Evolutionary conservation across 2,329 filamentous ascomycete species (phyloP).

Genomic region (Cadophora sp.): DNA sequence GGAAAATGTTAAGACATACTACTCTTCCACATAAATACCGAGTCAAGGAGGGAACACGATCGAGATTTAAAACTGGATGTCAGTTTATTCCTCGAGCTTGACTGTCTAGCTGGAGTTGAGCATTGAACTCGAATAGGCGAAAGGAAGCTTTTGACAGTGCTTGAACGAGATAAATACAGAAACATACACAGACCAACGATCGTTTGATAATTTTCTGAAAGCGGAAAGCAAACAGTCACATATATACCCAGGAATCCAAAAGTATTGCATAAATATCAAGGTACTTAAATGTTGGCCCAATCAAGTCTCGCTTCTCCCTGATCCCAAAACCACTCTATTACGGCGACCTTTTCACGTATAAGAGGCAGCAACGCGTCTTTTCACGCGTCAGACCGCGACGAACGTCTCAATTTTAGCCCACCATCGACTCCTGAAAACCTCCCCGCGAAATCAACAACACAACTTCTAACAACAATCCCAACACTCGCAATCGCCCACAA

Average conservation of each 20-base stretch:
- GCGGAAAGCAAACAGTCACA: too few species aligned
- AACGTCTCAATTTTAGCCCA: conserved; percentile 29
- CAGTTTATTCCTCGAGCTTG: background rate
- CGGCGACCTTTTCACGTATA: conserved; percentile 27
- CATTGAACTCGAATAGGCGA: background rate
- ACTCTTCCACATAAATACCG: too few species aligned
- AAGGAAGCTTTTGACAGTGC: background rate
- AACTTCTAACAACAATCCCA: conserved; percentile 23
- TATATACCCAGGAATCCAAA: too few species aligned
- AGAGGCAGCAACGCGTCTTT: conserved; percentile 14
- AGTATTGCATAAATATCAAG: background rate
- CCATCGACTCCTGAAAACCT: conserved; percentile 36
- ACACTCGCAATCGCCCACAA: conserved; percentile 28
- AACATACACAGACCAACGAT: too few species aligned
- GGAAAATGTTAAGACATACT: too few species aligned
- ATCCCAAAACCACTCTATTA: conserved; percentile 39
- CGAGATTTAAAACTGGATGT: background rate
- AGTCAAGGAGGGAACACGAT: too few species aligned
- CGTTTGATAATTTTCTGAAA: too few species aligned
- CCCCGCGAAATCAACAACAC: conserved; percentile 28
- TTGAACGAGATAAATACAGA: too few species aligned
- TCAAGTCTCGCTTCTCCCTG: background rate
- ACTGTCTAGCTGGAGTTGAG: background rate
- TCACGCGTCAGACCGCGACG: conserved; percentile 33
- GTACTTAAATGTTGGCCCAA: background rate